phyloP scores from a whole-genome alignment of 805 yeast species.

The Kuraishia hungarica region DNA sequence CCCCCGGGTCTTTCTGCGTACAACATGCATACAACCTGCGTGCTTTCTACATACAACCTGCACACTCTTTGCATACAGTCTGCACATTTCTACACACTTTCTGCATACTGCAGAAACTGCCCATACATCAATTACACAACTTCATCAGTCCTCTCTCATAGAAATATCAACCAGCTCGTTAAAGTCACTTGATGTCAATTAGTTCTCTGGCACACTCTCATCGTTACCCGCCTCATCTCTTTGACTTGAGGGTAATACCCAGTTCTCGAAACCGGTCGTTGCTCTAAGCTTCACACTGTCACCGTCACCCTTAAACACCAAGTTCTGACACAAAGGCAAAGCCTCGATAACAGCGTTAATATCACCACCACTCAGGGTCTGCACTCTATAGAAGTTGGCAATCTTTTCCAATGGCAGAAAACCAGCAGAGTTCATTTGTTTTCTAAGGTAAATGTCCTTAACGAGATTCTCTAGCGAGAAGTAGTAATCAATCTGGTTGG shows the following conservation, averaged over 20 bases:
- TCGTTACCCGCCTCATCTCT: slow-evolving; percentile 39
- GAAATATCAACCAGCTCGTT: too few relatives aligned
- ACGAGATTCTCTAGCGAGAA: slow-evolving; percentile 81
- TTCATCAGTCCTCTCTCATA: too few relatives aligned
- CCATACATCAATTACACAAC: too few relatives aligned
- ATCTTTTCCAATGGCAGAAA: slow-evolving; percentile 57
- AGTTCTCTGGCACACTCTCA: slow-evolving; percentile 18
- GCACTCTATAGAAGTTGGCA: slow-evolving; percentile 69
- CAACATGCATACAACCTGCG: too few relatives aligned
- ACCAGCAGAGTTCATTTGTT: slow-evolving; percentile 73
- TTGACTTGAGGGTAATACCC: slow-evolving; percentile 56
- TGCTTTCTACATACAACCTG: too few relatives aligned
- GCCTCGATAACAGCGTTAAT: slow-evolving; percentile 44
- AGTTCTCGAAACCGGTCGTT: slow-evolving; percentile 45
- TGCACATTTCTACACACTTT: too few relatives aligned
- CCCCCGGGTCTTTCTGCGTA: too few relatives aligned
- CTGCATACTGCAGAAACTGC: too few relatives aligned
- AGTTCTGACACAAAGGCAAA: slow-evolving; percentile 39
- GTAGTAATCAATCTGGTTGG: slow-evolving; percentile 79
- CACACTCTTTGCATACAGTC: too few relatives aligned
- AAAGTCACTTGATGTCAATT: too few relatives aligned
- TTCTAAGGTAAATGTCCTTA: slow-evolving; percentile 76
- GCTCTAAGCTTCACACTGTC: slow-evolving; percentile 54
- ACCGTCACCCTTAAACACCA: slow-evolving; percentile 28
- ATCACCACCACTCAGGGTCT: slow-evolving; percentile 54